Percentiles rank a stretch among this genome's conserved stretches.
These are phyloP conservation scores for Phlebiopsis flavidoalba DNA, from an alignment of 768 basidiomycete genomes.

Conservation along the genomic window DNA sequence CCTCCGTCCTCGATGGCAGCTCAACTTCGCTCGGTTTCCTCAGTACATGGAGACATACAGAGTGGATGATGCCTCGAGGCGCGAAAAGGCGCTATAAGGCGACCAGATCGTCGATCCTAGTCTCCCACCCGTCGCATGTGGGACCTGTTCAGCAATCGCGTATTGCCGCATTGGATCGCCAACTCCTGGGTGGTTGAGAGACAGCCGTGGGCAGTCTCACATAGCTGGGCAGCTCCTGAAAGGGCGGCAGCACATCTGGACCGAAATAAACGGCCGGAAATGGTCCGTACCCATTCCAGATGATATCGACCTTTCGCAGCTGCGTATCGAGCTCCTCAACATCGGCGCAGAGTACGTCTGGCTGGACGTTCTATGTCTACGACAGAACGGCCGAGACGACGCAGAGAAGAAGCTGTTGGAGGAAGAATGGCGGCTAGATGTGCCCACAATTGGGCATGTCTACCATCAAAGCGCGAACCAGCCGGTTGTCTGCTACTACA, in stretches of 20 bases:
- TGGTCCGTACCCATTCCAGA: slow-evolving; percentile 6
- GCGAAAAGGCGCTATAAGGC: not conserved
- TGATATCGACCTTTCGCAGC: not conserved
- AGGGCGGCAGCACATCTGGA: not conserved
- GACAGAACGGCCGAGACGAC: not conserved
- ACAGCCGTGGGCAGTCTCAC: not conserved
- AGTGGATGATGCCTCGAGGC: not conserved
- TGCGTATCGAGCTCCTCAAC: slow-evolving; percentile 7
- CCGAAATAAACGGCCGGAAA: not conserved
- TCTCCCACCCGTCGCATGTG: slow-evolving; percentile 1
- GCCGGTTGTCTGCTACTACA: not conserved
- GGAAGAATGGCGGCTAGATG: slow-evolving; percentile 6
- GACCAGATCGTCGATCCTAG: not conserved
- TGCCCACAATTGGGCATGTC: slow-evolving; percentile 2
- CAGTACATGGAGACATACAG: not conserved
- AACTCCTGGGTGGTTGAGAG: not conserved
- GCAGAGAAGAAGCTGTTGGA: not conserved
- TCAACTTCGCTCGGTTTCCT: not conserved
- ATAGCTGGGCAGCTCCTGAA: not conserved
- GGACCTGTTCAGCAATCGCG: slow-evolving; percentile 7
- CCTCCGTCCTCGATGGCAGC: not conserved
- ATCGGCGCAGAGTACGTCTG: not conserved
- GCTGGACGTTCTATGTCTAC: slow-evolving; percentile 7
- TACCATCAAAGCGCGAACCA: not conserved
- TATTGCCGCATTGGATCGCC: not conserved